A percentile compares a stretch with the other conserved stretches of the same genome.
Conservation (phyloP, 441 rosid genomes). For the Pelargonium cotyledonis region DNA sequence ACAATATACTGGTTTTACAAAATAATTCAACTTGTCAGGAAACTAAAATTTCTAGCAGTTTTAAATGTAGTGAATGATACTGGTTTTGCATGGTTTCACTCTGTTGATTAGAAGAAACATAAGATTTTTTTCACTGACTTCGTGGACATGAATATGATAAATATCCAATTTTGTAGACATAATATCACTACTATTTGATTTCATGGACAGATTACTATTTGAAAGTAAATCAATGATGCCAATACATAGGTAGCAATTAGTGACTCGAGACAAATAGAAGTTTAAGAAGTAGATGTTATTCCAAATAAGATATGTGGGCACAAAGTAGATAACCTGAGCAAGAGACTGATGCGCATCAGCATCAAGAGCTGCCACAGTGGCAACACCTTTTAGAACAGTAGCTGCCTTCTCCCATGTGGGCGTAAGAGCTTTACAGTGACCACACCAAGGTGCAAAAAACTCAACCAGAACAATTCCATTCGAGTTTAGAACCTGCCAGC, state of each 20-base stretch:
- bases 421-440: conserved; percentile 86
- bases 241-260: background rate
- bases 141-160: background rate
- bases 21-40: no score
- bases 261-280: background rate
- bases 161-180: background rate
- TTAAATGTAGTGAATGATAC: no score
- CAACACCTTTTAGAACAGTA: conserved; percentile 75
- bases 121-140: no score
- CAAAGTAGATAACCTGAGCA: conserved; percentile 57
- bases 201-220: background rate
- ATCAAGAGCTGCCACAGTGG: conserved; percentile 92
- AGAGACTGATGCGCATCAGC: conserved; percentile 93
- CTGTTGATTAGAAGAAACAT: no score
- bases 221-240: background rate
- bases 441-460: conserved; percentile 99
- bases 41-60: no score
- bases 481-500: conserved; percentile 67
- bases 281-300: background rate
- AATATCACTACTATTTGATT: background rate
- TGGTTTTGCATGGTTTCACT: no score
- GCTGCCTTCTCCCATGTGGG: conserved; percentile 97
- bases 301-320: background rate
- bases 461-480: conserved; percentile 85
- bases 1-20: no score